Evolutionary conservation across 2,329 filamentous ascomycete genomes (phyloP), one percentile per base, ranked within the genome.

Genomic region (Penicillium sp.): DNA sequence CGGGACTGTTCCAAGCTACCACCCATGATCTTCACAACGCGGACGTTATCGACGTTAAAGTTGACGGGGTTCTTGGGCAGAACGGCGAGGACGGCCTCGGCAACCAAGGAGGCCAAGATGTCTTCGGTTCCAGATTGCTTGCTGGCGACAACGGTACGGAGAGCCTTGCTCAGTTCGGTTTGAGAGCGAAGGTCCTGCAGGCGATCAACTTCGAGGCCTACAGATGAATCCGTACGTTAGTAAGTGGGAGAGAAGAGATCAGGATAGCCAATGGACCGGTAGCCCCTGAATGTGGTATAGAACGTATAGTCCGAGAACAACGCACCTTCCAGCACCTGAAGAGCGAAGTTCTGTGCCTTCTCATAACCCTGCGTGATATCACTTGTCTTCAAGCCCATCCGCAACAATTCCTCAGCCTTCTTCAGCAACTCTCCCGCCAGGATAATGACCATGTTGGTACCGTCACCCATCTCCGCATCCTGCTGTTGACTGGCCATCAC

Each of bases 401-500:
- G 83, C 63, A 98, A 77, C 67, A 98, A 76, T 71, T 97, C 90
- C 76, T 98, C 93, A 9, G 94, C 94, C 77, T 98, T 97, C 76
- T 87, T 89, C 62, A 98, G 77, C 64, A 98, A 77, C 77, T 98
- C 93, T 57, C 94, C 93, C 5, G 93, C 93, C 55, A 98, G 77
- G 48, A 98, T 80, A 65, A 98, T 97, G 62, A 98, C 93, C 69
- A 98, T 75, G 73, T 98, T 98, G 51, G 93, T 98, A 49, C 88
- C 93, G 74, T 98, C 94, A 52, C 93, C 93, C 88, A 98, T 95
- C 81, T 98, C 93, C 37, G 90, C 83, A 72, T 98, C 94, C 75
- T 98, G 94, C 75, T 98, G 93, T 73, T 98, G 93, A 70, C 87
- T 91, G 54, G 93, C 91, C 94, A 98, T 98, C 62, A 98, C 93